A percentile compares a stretch with the other conserved stretches of the same genome.
phyloP scores from a whole-genome alignment of 805 yeast species.

The Vanderwaltozyma verrucispora region DNA sequence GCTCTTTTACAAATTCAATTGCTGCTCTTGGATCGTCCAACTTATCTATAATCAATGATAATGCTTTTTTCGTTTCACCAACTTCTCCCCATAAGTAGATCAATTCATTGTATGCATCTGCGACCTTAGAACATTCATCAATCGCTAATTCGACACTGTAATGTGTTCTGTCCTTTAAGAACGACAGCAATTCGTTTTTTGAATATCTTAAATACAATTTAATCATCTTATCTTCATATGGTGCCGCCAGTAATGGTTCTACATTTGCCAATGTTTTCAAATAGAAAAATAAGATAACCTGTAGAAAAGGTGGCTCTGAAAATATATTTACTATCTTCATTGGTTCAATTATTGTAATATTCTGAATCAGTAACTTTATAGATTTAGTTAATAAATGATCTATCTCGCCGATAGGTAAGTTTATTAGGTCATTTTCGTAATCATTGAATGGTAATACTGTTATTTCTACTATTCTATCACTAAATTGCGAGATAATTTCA shows the following conservation, averaged over 20 bases:
- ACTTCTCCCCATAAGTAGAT: constrained; percentile 74
- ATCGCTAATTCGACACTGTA: constrained; percentile 66
- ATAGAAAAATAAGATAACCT: constrained; percentile 51
- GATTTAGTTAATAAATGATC: constrained; percentile 33
- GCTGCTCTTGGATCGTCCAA: constrained; percentile 74
- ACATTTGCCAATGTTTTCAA: constrained; percentile 45
- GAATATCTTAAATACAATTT: constrained; percentile 53
- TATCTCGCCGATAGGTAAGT: constrained; percentile 34
- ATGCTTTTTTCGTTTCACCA: constrained; percentile 70
- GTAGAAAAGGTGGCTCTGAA: constrained; percentile 29
- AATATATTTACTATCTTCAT: constrained; percentile 39
- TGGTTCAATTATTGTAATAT: constrained; percentile 57
- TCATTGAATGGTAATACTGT: constrained; percentile 33
- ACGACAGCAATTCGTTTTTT: constrained; percentile 43
- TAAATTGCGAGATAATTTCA: constrained; percentile 48
- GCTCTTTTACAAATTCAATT: constrained; percentile 60
- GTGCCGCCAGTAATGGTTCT: constrained; percentile 46
- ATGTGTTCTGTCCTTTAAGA: constrained; percentile 47
- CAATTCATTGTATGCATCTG: constrained; percentile 47
- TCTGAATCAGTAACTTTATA: constrained; percentile 46
- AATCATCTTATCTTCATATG: constrained; percentile 60
- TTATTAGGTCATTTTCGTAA: constrained; percentile 27
- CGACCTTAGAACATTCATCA: constrained; percentile 41
- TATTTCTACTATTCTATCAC: constrained; percentile 41
- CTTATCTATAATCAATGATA: constrained; percentile 65